These are phyloP conservation scores for Histomonas meleagridis DNA, from an alignment of 208 protist species.

Conservation along the genomic window DNA sequence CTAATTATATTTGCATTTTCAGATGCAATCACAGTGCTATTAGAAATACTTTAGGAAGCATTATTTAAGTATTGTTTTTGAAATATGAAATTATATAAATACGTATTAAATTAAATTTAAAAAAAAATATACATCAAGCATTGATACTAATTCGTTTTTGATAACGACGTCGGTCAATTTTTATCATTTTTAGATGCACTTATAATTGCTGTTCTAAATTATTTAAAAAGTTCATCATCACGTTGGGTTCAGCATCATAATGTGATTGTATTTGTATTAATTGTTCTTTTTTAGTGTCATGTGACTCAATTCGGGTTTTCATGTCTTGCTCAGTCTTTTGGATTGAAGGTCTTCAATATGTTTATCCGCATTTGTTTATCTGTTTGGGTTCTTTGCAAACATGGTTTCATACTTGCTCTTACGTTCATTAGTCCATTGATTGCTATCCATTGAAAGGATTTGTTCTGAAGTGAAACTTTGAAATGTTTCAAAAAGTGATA, in stretches of 20 bases:
- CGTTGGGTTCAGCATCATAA: neutral
- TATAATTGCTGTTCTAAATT: no score
- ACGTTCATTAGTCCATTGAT: neutral
- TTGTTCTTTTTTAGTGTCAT: neutral
- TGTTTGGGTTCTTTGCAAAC: constrained; percentile 17
- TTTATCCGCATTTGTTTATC: constrained; percentile 35
- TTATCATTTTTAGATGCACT: no score
- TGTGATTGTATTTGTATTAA: neutral
- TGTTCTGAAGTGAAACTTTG: neutral
- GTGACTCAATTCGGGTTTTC: neutral
- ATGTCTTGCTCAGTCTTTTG: neutral
- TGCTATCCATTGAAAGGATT: neutral
- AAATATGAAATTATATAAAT: no score
- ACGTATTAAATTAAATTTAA: no score
- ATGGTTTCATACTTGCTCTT: neutral
- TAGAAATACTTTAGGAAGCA: no score
- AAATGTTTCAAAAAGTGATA: neutral
- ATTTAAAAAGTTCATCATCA: no score
- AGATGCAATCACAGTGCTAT: no score
- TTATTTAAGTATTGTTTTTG: no score
- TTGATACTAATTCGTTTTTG: no score
- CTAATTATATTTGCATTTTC: no score
- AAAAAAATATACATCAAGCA: no score
- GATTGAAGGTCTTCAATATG: constrained; percentile 11
- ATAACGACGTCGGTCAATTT: no score